Evolutionary conservation across 805 yeast species (phyloP).

Genomic region (Kazachstania viticola): DNA sequence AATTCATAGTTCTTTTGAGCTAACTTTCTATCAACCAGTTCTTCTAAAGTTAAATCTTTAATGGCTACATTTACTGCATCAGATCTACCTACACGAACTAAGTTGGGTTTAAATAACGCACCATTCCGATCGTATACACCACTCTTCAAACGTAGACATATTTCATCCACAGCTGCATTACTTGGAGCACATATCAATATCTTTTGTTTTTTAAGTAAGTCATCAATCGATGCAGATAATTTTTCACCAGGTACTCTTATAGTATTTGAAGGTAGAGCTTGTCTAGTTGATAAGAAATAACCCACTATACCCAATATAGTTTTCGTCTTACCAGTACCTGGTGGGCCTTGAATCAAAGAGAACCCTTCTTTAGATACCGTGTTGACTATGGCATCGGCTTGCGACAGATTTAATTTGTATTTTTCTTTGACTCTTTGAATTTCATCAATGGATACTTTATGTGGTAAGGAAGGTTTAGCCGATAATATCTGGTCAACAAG

Average conservation of each 20-base stretch:
- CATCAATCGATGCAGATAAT: constrained; percentile 11
- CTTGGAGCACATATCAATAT: constrained; percentile 93
- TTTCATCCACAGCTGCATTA: constrained; percentile 97
- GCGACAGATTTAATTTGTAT: constrained; percentile 71
- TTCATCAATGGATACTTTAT: constrained; percentile 24
- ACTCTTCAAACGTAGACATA: constrained; percentile 65
- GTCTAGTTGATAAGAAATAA: constrained; percentile 41
- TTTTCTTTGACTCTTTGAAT: constrained; percentile 33
- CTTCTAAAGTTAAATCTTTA: constrained; percentile 74
- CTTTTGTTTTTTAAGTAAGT: constrained; percentile 33
- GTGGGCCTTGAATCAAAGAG: constrained; percentile 94
- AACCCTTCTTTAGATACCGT: constrained; percentile 63
- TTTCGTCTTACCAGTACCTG: constrained; percentile 98
- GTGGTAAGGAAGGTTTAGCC: constrained; percentile 42
- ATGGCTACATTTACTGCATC: constrained; percentile 82
- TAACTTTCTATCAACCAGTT: constrained; percentile 57
- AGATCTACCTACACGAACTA: constrained; percentile 81
- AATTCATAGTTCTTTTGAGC: constrained; percentile 29
- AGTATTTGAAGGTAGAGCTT: constrained; percentile 15
- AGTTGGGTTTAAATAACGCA: constrained; percentile 40
- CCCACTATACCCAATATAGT: constrained; percentile 91
- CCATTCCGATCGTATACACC: constrained; percentile 59
- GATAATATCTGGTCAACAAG: constrained; percentile 51
- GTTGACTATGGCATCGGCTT: constrained; percentile 79
- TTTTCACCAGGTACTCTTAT: constrained; percentile 25